phyloP scores from a whole-genome alignment of 1,284 basidiomycete genomes.

The Rhodotorula sp. region DNA sequence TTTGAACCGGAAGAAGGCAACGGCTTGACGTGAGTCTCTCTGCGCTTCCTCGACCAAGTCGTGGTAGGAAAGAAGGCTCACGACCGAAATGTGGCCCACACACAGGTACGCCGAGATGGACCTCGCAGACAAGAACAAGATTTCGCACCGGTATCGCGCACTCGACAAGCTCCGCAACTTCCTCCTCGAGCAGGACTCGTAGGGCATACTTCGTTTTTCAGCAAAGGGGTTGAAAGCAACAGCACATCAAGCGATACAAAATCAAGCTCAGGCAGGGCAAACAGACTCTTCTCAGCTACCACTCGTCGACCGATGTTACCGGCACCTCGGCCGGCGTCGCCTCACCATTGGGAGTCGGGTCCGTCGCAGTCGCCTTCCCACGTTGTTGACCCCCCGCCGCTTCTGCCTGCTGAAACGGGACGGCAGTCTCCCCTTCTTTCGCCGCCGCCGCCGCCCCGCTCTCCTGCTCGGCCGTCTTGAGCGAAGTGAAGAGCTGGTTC shows the following conservation, averaged over 20 bases:
- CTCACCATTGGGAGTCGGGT: too few relatives aligned
- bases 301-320: too few relatives aligned
- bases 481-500: neutral
- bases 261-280: neutral
- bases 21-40: constrained; percentile 67
- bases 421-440: neutral
- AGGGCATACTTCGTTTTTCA: neutral
- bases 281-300: neutral
- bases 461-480: neutral
- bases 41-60: neutral
- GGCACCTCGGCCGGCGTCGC: too few relatives aligned
- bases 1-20: constrained; percentile 69
- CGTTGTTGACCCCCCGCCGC: neutral
- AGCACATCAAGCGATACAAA: neutral
- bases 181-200: constrained; percentile 51
- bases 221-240: neutral
- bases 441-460: neutral
- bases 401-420: too few relatives aligned
- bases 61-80: neutral
- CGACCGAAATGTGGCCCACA: neutral
- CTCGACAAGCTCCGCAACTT: constrained; percentile 75
- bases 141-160: constrained; percentile 87
- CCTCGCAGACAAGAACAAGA: constrained; percentile 74
- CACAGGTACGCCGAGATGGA: constrained; percentile 92
- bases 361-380: neutral